Percentiles rank a stretch among this genome's conserved stretches.
Conservation (phyloP, 1,139 yeast species). For the Geotrichum australiense region DNA sequence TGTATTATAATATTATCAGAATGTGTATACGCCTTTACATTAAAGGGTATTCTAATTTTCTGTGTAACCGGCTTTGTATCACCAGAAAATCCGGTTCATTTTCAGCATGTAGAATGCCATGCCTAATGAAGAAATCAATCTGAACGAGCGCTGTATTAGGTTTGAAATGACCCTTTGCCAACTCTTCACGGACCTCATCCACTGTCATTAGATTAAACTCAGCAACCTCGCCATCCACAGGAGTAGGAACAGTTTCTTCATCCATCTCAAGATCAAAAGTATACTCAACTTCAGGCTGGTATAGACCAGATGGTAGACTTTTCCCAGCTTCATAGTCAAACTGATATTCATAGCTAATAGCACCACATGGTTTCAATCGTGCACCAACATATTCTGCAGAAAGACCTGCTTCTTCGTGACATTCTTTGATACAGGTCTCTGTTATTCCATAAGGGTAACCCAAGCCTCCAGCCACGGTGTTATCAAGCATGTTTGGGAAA, state of each 20-base stretch:
- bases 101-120: conserved; percentile 57
- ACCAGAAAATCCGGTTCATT: conserved; percentile 57
- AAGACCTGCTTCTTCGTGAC: conserved; percentile 89
- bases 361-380: conserved; percentile 52
- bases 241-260: conserved; percentile 49
- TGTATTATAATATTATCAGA: neutral
- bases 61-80: conserved; percentile 54
- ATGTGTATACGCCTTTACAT: conserved; percentile 1
- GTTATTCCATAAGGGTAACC: conserved; percentile 71
- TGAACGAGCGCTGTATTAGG: conserved; percentile 81
- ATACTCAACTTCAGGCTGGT: conserved; percentile 87
- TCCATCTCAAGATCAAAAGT: conserved; percentile 64
- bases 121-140: conserved; percentile 78
- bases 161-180: conserved; percentile 60
- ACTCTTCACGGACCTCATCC: conserved; percentile 46
- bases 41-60: conserved; percentile 62
- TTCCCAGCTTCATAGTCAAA: conserved; percentile 19
- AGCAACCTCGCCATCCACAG: conserved; percentile 31
- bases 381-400: conserved; percentile 42
- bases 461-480: conserved; percentile 91
- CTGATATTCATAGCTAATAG: conserved; percentile 55
- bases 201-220: conserved; percentile 13
- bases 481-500: conserved; percentile 85
- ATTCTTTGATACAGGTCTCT: conserved; percentile 80
- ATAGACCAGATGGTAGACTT: conserved; percentile 36